These are phyloP conservation scores for Setomelanomma holmii DNA, from an alignment of 2,329 filamentous ascomycete genomes.

Conservation along the genomic window DNA sequence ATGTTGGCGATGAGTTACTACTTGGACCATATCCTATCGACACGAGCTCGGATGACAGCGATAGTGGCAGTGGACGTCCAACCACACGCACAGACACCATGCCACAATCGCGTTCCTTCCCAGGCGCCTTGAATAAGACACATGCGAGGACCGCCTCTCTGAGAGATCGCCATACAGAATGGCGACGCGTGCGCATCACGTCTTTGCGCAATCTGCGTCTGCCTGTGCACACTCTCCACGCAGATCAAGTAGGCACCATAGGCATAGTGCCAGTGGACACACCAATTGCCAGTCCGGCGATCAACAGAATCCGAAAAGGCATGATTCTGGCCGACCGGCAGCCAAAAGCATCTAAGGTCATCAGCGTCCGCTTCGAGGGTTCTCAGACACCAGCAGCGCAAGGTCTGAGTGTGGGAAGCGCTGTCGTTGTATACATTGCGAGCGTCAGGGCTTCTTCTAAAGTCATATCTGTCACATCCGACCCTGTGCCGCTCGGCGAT, in stretches of 20 bases:
- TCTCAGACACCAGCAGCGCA: constrained; percentile 62
- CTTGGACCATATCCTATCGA: constrained; percentile 71
- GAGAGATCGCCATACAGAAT: constrained; percentile 57
- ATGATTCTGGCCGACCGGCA: constrained; percentile 76
- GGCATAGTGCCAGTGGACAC: constrained; percentile 66
- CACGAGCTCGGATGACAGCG: constrained; percentile 43
- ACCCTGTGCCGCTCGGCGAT: constrained; percentile 5
- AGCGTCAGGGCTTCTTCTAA: constrained; percentile 84
- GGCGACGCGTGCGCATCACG: constrained; percentile 80
- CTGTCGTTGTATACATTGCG: constrained; percentile 84
- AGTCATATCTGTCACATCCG: constrained; percentile 61
- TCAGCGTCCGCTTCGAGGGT: constrained; percentile 71
- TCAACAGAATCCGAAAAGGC: constrained; percentile 69
- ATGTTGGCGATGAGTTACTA: constrained; percentile 77
- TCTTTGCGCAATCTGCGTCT: constrained; percentile 89
- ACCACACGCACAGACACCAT: constrained; percentile 32
- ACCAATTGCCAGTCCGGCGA: constrained; percentile 34
- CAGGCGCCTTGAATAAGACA: constrained; percentile 51
- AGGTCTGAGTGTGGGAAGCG: constrained; percentile 69
- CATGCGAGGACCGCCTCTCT: constrained; percentile 12
- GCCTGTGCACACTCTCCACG: constrained; percentile 76
- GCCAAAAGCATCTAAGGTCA: constrained; percentile 58
- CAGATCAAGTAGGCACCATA: constrained; percentile 88
- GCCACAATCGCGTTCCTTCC: constrained; percentile 56
- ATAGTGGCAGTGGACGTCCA: constrained; percentile 41